Base-by-base conservation (phyloP, 2,329 filamentous ascomycete species). In the Tolypocladium inflatum region DNA sequence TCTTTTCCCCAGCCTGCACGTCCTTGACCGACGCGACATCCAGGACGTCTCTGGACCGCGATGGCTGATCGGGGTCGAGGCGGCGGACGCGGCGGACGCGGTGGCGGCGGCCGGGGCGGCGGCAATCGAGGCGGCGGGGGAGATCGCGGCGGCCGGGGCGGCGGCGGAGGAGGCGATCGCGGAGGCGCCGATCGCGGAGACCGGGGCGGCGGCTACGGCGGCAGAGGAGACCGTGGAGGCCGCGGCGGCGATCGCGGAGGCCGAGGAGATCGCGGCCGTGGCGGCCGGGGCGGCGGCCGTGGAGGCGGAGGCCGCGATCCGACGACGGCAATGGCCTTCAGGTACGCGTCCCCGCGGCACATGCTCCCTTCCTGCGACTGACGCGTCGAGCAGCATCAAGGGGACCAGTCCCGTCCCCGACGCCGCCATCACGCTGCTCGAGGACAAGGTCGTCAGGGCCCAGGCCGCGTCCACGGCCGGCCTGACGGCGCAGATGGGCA, bases 361-460 rank as follows among this genome's bases (percentile, higher is more conserved):
- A 38, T 35, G 5, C 4, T 5, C 33, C 8, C 19, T 23, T 33
- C 2, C 19, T 21, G 19, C 6, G 15, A 19, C 57, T 58, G n/a
- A 55, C 45, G 19, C 38, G 7, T 17, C 4, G 41, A 54, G 9
- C 45, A 72, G 72, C 13, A 60, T 69, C 3, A 62, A 63, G 9
- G 62, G 59, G 43, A 39, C 39, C 43, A 57, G 59, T 51, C 65
- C 63, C 5, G 39, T 58, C 3, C 65, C 64, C 1, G 70, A 75
- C 43, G 26, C 61, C 21, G 38, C 59, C 13, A 62, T 75, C 37
- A 65, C 65, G 1, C 55, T 71, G 23, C 69, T 80, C 0, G 78
- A 81, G 59, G 63, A 80, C 56, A 63, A 70, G 8, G 67, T 79
- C 4, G 60, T 79, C 39, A 63, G 55, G 41, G 45, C 33, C 2